Base-by-base conservation (phyloP, 225 moss, liverwort and hornwort genomes). In the Anthoceros angustus region DNA sequence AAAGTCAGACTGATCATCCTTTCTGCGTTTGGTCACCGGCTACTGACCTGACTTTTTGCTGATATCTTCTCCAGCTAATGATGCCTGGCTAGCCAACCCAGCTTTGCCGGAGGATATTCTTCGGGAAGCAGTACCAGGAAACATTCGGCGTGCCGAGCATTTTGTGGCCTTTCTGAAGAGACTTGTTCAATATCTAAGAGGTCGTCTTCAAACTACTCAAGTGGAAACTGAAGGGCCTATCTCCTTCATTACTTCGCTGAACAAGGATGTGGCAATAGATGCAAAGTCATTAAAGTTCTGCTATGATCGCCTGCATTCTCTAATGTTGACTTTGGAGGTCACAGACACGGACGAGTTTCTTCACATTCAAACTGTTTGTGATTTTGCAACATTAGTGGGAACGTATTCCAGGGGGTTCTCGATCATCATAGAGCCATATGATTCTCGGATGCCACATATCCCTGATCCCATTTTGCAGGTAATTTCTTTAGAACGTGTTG, bases 221-320 rank as follows among this genome's bases (percentile, higher is more conserved):
- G 98, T 98, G 65, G 92, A 98, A 80, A 98, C 92, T 69, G 92
- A 98, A 82, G 89, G 98, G 63, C 92, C 98, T 65, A 73, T 98
- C 65, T 98, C 98, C 32, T 98, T 98, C 64, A 78, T 98, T 68
- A 87, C 74, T 74, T 87, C 95, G 20, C 71, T 95, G 62, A 75
- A 73, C 73, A 81, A 69, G 72, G 81, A 81, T 42, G 77, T 72
- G 63, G 78, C 92, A 82, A 92, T 98, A 63, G 98, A 98, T 64
- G 88, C 87, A 72, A 98, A 98, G 74, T 79, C 88, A 32, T 73
- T 98, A 64, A 91, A 86, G 70, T 98, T 98, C 68, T 98, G 98
- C 65, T 98, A 92, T 64, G 98, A 98, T 75, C 88, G 98, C 45
- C 73, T 98, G 63, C 86, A 86, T 70, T 98, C 98, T 4, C 66